Conservation (phyloP, 1,284 basidiomycete species). For the Pascua guehoae region DNA sequence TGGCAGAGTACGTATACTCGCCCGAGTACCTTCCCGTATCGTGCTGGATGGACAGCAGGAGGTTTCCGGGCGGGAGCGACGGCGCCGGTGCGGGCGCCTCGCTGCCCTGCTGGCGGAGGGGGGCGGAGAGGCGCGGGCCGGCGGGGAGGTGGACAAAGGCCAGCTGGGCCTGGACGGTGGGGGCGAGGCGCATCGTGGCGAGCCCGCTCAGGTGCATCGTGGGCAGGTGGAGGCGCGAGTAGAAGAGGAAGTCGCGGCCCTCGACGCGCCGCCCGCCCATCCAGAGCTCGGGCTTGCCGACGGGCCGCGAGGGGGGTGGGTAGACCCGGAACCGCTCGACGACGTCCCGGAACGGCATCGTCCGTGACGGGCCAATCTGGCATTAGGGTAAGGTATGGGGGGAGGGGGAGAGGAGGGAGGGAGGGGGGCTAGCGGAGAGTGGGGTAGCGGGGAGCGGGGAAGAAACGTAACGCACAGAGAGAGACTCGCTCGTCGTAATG, state of each 20-base stretch:
- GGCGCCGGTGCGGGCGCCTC: constrained; percentile 11
- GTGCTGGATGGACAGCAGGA: constrained; percentile 85
- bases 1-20: constrained; percentile 91
- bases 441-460: too few relatives aligned
- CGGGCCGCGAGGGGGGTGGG: constrained; percentile 69
- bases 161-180: constrained; percentile 50
- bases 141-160: constrained; percentile 44
- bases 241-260: constrained; percentile 67
- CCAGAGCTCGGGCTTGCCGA: constrained; percentile 72
- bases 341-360: constrained; percentile 81
- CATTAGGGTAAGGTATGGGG: background rate
- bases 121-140: constrained; percentile 53
- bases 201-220: constrained; percentile 82
- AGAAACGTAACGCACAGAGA: constrained; percentile 53
- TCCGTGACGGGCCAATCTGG: constrained; percentile 58
- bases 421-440: background rate
- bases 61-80: constrained; percentile 57
- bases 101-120: background rate
- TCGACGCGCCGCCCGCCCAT: constrained; percentile 71
- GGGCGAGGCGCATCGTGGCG: constrained; percentile 70
- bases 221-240: constrained; percentile 87
- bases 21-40: constrained; percentile 89
- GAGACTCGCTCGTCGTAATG: constrained; percentile 79
- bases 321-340: constrained; percentile 78
- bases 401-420: background rate